These are phyloP conservation scores for Trifolium fragiferum DNA, from an alignment of 306 rosid species.

Conservation along the genomic window DNA sequence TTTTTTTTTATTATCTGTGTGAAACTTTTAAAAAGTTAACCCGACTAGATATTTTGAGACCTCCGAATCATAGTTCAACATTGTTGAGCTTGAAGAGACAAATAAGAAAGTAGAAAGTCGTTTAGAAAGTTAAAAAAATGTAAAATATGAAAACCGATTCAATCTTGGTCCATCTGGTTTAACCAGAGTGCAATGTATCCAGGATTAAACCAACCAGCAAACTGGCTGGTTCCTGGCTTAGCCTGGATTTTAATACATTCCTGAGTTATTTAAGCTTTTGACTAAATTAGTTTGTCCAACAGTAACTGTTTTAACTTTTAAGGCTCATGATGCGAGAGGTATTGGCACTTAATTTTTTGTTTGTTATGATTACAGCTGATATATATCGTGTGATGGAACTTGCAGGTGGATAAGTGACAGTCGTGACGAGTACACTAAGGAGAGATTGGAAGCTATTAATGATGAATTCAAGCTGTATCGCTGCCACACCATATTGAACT, in stretches of 20 bases:
- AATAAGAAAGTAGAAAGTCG: too few relatives aligned
- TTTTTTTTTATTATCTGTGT: not conserved
- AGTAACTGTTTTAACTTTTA: too few relatives aligned
- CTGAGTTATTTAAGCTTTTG: not conserved
- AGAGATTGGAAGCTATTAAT: conserved; percentile 86
- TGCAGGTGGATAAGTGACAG: conserved; percentile 98
- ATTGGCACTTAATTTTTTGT: not conserved
- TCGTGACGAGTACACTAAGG: conserved; percentile 91
- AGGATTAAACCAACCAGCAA: not conserved
- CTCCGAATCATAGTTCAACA: too few relatives aligned
- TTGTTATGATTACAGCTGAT: conserved; percentile 16
- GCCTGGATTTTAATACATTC: not conserved
- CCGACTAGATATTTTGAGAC: not conserved
- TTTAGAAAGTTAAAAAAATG: not conserved
- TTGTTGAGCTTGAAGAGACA: not conserved
- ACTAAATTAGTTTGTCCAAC: too few relatives aligned
- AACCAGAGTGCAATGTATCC: not conserved
- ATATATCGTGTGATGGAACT: conserved; percentile 15
- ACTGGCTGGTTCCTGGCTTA: not conserved
- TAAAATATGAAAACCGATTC: not conserved
- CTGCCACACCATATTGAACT: conserved; percentile 98
- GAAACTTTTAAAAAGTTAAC: not conserved
- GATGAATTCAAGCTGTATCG: conserved; percentile 99
- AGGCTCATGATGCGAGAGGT: not conserved
- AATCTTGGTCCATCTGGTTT: too few relatives aligned